These are phyloP conservation scores for Komagataella pastoris DNA, from an alignment of 805 yeast genomes.

Conservation along the genomic window DNA sequence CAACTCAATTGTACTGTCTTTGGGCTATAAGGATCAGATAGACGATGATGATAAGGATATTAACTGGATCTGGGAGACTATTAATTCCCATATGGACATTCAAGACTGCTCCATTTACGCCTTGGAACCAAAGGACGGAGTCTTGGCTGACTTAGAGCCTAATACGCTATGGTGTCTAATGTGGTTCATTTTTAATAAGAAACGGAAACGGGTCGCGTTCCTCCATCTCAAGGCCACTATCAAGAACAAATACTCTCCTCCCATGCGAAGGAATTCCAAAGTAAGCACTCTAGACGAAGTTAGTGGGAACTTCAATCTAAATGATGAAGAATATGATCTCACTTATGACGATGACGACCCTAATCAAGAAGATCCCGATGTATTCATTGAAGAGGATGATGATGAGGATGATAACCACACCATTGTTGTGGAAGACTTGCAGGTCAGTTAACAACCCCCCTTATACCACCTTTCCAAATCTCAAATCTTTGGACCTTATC, in stretches of 20 bases:
- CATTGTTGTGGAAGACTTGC: slow-evolving; percentile 24
- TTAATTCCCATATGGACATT: slow-evolving; percentile 72
- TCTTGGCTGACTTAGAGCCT: slow-evolving; percentile 46
- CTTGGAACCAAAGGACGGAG: slow-evolving; percentile 42
- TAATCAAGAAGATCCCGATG: slow-evolving; percentile 17
- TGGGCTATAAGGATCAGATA: slow-evolving; percentile 29
- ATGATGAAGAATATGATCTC: slow-evolving; percentile 21
- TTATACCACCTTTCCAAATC: slow-evolving; percentile 23
- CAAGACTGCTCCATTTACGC: slow-evolving; percentile 44
- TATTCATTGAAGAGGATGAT: slow-evolving; percentile 22
- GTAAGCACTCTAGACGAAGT: slow-evolving; percentile 18
- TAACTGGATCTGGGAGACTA: slow-evolving; percentile 74
- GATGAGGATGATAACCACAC: slow-evolving; percentile 14
- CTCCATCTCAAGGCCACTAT: slow-evolving; percentile 49
- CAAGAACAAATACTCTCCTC: slow-evolving; percentile 19
- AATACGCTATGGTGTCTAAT: slow-evolving; percentile 62
- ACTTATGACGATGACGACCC: slow-evolving; percentile 13
- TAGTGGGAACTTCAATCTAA: slow-evolving; percentile 14
- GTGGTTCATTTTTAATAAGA: slow-evolving; percentile 88
- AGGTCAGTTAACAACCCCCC: slow-evolving; percentile 11
- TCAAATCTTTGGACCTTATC: slow-evolving; percentile 11
- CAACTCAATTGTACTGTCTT: slow-evolving; percentile 61
- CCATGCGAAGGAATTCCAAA: slow-evolving; percentile 22
- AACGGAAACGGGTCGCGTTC: slow-evolving; percentile 83
- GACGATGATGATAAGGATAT: slow-evolving; percentile 20